Conservation (phyloP, 1,284 basidiomycete genomes). For the Papiliotrema terrestris region DNA sequence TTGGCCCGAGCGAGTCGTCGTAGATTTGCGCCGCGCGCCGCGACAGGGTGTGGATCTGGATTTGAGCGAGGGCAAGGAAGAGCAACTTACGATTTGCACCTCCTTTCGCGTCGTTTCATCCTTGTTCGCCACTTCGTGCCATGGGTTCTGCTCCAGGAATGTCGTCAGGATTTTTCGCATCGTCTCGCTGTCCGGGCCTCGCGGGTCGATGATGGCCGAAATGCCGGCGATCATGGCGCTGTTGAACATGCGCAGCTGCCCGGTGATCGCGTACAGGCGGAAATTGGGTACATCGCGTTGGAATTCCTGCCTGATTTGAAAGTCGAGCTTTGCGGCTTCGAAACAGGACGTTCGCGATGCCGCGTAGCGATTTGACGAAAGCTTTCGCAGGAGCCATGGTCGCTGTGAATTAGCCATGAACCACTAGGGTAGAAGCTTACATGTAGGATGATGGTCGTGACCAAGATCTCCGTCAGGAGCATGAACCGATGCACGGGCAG, state of each 20-base stretch:
- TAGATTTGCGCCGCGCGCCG: constrained; percentile 44
- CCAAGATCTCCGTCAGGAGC: constrained; percentile 45
- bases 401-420: constrained; percentile 20
- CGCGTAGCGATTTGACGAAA: constrained; percentile 42
- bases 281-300: constrained; percentile 39
- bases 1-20: constrained; percentile 41
- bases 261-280: constrained; percentile 27
- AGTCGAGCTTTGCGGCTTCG: constrained; percentile 47
- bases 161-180: constrained; percentile 46
- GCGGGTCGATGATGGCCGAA: constrained; percentile 47
- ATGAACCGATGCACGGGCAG: constrained; percentile 45
- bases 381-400: constrained; percentile 43
- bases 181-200: constrained; percentile 42
- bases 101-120: constrained; percentile 50
- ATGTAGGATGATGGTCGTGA: constrained; percentile 48
- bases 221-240: constrained; percentile 50
- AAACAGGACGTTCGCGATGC: constrained; percentile 44
- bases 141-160: constrained; percentile 46
- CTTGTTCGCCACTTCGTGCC: constrained; percentile 33
- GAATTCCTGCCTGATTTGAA: constrained; percentile 44
- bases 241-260: constrained; percentile 48
- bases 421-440: constrained; percentile 22
- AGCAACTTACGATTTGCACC: constrained; percentile 41
- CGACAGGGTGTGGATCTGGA: constrained; percentile 44
- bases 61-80: neutral